Evolutionary conservation across 1,284 basidiomycete species (phyloP).

Genomic region (Xerocomus subilludens): DNA sequence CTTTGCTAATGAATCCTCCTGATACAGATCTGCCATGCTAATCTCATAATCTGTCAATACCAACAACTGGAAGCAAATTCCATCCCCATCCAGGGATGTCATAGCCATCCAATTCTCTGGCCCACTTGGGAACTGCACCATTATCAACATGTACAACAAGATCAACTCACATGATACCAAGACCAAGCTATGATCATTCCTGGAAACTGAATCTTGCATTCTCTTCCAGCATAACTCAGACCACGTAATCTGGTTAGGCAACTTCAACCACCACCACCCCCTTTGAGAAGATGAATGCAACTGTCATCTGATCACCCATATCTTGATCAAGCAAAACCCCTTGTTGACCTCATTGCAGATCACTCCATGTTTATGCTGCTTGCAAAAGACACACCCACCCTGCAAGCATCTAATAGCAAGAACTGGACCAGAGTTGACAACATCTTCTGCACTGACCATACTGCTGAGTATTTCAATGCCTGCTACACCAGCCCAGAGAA

Average conservation of each 20-base stretch:
- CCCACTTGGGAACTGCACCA: neutral
- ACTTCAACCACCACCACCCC: conserved; percentile 53
- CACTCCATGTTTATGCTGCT: conserved; percentile 1
- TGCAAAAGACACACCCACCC: conserved; percentile 5
- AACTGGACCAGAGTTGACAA: conserved; percentile 28
- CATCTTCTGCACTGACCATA: conserved; percentile 23
- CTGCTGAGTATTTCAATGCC: neutral
- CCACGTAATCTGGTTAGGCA: neutral
- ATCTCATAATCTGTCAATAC: neutral
- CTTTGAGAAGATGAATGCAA: conserved; percentile 59
- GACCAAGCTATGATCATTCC: too few species aligned
- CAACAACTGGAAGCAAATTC: neutral
- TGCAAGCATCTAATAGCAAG: conserved; percentile 1
- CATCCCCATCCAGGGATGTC: neutral
- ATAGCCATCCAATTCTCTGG: neutral
- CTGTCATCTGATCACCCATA: conserved; percentile 54
- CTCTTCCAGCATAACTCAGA: neutral
- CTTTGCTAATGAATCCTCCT: neutral
- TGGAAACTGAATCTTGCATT: too few species aligned
- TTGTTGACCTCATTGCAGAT: too few species aligned
- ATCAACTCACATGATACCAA: too few species aligned
- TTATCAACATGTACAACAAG: conserved; percentile 11
- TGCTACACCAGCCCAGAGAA: neutral
- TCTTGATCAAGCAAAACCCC: neutral
- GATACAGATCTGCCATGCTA: neutral